These are phyloP conservation scores for Gnaphalium uliginosum DNA, from an alignment of 129 eudicot genomes.

Conservation along the genomic window DNA sequence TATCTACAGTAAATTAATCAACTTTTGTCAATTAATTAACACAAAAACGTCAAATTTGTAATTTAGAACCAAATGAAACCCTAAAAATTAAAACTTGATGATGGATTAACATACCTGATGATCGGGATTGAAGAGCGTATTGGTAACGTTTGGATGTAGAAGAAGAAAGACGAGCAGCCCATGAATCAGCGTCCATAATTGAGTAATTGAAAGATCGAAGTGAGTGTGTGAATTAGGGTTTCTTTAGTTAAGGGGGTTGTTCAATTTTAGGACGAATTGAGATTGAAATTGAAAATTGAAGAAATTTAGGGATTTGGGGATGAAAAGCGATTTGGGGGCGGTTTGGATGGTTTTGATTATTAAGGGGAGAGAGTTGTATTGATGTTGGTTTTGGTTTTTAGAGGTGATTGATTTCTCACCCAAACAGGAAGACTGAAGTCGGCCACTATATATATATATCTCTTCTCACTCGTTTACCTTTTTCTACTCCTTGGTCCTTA, in stretches of 20 bases:
- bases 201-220: constrained; percentile 19
- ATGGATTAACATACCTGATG: constrained; percentile 53
- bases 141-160: constrained; percentile 80
- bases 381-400: constrained; percentile 5
- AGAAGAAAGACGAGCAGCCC: constrained; percentile 85
- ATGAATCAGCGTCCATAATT: constrained; percentile 80
- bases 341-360: constrained; percentile 25
- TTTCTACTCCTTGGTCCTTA: too few species aligned
- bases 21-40: constrained; percentile 18
- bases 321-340: constrained; percentile 23
- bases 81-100: neutral
- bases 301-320: neutral
- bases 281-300: neutral
- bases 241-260: neutral
- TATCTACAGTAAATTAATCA: constrained; percentile 45
- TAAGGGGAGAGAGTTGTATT: neutral
- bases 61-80: neutral
- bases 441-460: constrained; percentile 25
- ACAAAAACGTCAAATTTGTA: neutral
- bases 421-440: constrained; percentile 6
- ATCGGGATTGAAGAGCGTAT: constrained; percentile 82
- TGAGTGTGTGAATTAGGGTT: constrained; percentile 34
- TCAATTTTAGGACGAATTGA: neutral
- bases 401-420: neutral
- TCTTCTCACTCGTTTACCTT: too few species aligned